These are phyloP conservation scores for Vigna angularis DNA, from an alignment of 306 rosid genomes.

Conservation along the genomic window DNA sequence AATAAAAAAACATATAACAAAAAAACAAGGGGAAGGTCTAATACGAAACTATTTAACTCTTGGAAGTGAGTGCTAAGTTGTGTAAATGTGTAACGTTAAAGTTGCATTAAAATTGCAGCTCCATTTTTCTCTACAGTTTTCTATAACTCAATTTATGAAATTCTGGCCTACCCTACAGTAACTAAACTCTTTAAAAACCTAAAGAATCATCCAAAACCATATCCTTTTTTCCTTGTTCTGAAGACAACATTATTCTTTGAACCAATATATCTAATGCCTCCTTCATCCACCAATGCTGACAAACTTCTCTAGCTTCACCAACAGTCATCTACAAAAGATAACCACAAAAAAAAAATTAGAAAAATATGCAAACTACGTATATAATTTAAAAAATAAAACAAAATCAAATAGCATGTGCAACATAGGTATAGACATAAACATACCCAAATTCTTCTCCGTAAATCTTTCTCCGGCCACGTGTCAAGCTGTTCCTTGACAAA, in stretches of 20 bases:
- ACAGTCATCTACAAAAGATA: conserved; percentile 64
- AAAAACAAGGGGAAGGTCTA: background rate
- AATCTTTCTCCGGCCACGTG: conserved; percentile 86
- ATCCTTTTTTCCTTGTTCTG: conserved; percentile 28
- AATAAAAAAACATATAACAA: background rate
- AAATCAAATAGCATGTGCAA: background rate
- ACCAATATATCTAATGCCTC: conserved; percentile 92
- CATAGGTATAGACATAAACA: conserved; percentile 11
- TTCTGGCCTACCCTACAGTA: conserved; percentile 23
- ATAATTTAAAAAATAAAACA: background rate
- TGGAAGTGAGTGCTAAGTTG: background rate
- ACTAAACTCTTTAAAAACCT: conserved; percentile 1
- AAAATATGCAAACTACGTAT: background rate
- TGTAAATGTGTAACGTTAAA: background rate
- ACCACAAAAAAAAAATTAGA: conserved; percentile 2
- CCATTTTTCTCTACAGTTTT: conserved; percentile 34
- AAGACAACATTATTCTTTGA: conserved; percentile 59
- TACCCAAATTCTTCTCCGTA: conserved; percentile 86
- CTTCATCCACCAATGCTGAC: conserved; percentile 99
- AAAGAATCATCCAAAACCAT: conserved; percentile 42
- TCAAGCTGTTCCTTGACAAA: conserved; percentile 90
- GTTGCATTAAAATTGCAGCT: conserved; percentile 4
- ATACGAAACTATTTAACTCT: background rate
- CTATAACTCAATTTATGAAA: background rate
- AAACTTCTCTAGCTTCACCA: conserved; percentile 78